Evolutionary conservation across 352 stramenopile genomes (phyloP), one percentile per base, ranked within the genome.

Genomic region (Globisporangium yorkense): DNA sequence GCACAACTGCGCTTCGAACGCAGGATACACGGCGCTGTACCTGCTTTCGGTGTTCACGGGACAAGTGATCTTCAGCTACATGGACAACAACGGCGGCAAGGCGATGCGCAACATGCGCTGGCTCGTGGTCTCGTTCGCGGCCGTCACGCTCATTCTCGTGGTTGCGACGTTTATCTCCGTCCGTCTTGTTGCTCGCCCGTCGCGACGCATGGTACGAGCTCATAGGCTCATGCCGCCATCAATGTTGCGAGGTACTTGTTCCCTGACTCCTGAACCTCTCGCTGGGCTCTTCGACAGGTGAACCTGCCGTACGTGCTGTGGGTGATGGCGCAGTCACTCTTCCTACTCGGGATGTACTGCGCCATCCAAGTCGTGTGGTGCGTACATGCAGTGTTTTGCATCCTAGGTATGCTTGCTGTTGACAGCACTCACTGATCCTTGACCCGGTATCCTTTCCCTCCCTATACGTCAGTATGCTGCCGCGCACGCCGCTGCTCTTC

Each of bases 11-110:
- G 37, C 18, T 9, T 20, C 18, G 12, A 31, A 15, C n/a, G 24
- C 78, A 81, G 96, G 95, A 37, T 99, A 99, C 70, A 72, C 89
- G 37, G 72, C 81, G 51, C 66, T 99, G 13, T 96, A 97, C 66
- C 75, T 97, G 59, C 57, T 93, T 35, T 62, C 83, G 5, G 71
- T 93, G 18, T 85, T 65, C 48, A 54, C 75, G 3, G 87, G 83
- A 3, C 69, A 84, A 58, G 59, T 77, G 47, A 74, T 89, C 51
- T 92, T 94, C 51, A 62, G 75, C 54, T 80, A 80, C 65, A 82
- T 88, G 65, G 71, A 88, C 47, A 61, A 35, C 35, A 84, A 85
- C 53, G 76, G 67, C 29, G 72, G 61, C 40, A 87, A 88, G 61
- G 61, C 68, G 6, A 67, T 85, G 41, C 77, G 77, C 27, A 89